A percentile compares a stretch with the other conserved stretches of the same genome.
Evolutionary conservation across 257 asterid genomes (phyloP).

Genomic region (Eucommia ulmoides): DNA sequence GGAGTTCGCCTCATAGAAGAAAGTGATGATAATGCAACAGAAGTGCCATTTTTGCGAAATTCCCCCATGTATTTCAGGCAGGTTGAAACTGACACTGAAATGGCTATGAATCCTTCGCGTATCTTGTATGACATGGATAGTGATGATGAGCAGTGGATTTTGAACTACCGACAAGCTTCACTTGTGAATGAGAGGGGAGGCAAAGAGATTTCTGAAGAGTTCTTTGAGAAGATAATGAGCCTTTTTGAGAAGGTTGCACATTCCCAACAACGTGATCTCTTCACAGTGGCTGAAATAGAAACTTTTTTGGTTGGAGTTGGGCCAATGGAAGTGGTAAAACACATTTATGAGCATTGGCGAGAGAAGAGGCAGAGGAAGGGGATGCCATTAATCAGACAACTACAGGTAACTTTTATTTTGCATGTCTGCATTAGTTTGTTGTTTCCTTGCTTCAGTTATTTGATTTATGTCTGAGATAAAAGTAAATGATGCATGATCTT

Average conservation of each 20-base stretch:
- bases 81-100: slow-evolving; percentile 76
- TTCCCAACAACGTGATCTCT: slow-evolving; percentile 43
- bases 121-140: slow-evolving; percentile 81
- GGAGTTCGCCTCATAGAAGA: slow-evolving; percentile 74
- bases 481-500: too few relatives aligned
- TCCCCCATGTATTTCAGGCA: slow-evolving; percentile 54
- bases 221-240: slow-evolving; percentile 62
- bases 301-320: slow-evolving; percentile 42
- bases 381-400: slow-evolving; percentile 76
- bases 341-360: slow-evolving; percentile 62
- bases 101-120: slow-evolving; percentile 79
- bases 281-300: slow-evolving; percentile 60
- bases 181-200: slow-evolving; percentile 10
- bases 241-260: slow-evolving; percentile 72
- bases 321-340: slow-evolving; percentile 35
- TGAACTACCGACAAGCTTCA: slow-evolving; percentile 14
- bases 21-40: slow-evolving; percentile 33
- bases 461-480: too few relatives aligned
- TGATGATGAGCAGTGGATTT: slow-evolving; percentile 84
- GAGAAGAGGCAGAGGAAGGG: slow-evolving; percentile 63
- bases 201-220: slow-evolving; percentile 53
- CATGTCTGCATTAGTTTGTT: too few relatives aligned
- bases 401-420: slow-evolving; percentile 83
- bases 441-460: too few relatives aligned
- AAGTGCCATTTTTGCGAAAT: slow-evolving; percentile 42